Evolutionary conservation across 2,329 filamentous ascomycete species (phyloP).

Genomic region (Monosporascus sp.): DNA sequence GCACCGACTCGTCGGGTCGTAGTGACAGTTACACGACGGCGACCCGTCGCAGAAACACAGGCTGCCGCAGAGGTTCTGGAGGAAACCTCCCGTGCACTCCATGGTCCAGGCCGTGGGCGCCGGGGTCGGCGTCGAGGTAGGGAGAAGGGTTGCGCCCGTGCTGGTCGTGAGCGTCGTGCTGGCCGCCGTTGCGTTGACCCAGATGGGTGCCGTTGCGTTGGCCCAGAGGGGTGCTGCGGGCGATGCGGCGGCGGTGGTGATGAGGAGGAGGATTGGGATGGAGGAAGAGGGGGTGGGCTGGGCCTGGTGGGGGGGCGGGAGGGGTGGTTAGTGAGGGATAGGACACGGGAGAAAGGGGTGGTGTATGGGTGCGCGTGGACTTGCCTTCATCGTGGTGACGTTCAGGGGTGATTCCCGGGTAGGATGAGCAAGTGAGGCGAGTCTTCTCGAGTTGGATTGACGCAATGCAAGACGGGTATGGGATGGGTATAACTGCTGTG

Average conservation of each 20-base stretch:
- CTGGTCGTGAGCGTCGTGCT: neutral
- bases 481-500: too few species aligned
- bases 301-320: too few species aligned
- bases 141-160: neutral
- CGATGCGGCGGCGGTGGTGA: neutral
- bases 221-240: neutral
- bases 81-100: slow-evolving; percentile 6
- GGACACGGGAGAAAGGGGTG: too few species aligned
- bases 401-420: too few species aligned
- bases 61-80: slow-evolving; percentile 12
- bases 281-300: too few species aligned
- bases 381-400: too few species aligned
- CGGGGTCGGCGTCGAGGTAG: slow-evolving; percentile 1
- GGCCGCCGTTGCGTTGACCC: neutral
- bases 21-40: slow-evolving; percentile 14
- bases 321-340: too few species aligned
- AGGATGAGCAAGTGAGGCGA: too few species aligned
- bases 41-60: slow-evolving; percentile 14
- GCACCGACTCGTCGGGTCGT: slow-evolving; percentile 19
- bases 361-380: too few species aligned
- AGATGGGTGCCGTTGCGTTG: neutral
- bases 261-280: too few species aligned
- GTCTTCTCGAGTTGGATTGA: too few species aligned
- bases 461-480: too few species aligned
- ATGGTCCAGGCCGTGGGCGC: slow-evolving; percentile 4